Evolutionary conservation across 495 filamentous ascomycete genomes (phyloP).

Genomic region (Rostrohypoxylon terebratum): DNA sequence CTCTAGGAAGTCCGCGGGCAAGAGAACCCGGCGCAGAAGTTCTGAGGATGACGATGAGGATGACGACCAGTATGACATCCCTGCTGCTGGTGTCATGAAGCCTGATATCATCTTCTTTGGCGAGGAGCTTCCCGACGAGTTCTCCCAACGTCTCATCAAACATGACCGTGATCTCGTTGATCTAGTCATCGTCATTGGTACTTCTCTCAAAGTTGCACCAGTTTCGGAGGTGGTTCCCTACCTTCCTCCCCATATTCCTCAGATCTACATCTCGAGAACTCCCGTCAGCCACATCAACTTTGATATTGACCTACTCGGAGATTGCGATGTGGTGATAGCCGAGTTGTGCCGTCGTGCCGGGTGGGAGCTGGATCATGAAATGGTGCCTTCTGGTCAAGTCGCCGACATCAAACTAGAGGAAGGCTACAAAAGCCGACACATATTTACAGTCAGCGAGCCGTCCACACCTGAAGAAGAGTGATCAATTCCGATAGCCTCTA

Average conservation of each 20-base stretch:
- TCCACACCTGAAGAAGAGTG: not conserved
- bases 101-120: slow-evolving; percentile 99
- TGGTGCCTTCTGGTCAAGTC: slow-evolving; percentile 78
- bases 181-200: slow-evolving; percentile 96
- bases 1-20: slow-evolving; percentile 68
- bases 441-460: slow-evolving; percentile 57
- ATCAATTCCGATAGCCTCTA: not conserved
- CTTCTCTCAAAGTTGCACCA: slow-evolving; percentile 94
- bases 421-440: slow-evolving; percentile 73
- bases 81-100: slow-evolving; percentile 92
- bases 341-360: slow-evolving; percentile 87
- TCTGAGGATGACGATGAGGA: slow-evolving; percentile 60
- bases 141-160: slow-evolving; percentile 81
- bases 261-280: slow-evolving; percentile 93
- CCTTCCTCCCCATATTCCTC: slow-evolving; percentile 81
- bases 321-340: slow-evolving; percentile 90
- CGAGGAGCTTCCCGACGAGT: slow-evolving; percentile 84
- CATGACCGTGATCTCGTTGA: slow-evolving; percentile 85
- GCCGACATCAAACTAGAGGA: slow-evolving; percentile 68
- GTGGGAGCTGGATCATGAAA: slow-evolving; percentile 90
- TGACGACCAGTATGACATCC: slow-evolving; percentile 75
- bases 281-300: slow-evolving; percentile 91
- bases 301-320: slow-evolving; percentile 92
- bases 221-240: slow-evolving; percentile 90
- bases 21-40: slow-evolving; percentile 75